phyloP scores from a whole-genome alignment of 2,329 filamentous ascomycete genomes.

The Teratosphaeriaceae sp. region DNA sequence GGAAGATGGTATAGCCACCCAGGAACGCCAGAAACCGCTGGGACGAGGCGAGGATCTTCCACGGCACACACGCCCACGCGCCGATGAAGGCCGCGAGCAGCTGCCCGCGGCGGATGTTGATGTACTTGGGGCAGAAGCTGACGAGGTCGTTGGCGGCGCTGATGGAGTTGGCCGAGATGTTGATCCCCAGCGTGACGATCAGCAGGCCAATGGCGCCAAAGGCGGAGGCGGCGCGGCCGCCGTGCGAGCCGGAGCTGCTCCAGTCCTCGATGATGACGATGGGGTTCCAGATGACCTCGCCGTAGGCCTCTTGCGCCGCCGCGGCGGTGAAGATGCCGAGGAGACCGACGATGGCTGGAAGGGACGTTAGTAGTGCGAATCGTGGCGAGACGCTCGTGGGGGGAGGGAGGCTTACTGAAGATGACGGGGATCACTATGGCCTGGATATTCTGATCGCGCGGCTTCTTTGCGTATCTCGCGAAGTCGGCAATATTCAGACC shows the following conservation, averaged over 20 bases:
- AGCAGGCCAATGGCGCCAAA: conserved; percentile 34
- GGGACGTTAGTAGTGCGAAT: conserved; percentile 26
- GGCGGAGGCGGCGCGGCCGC: conserved; percentile 21
- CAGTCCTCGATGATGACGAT: conserved; percentile 31
- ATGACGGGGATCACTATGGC: conserved; percentile 39
- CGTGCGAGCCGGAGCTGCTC: conserved; percentile 16
- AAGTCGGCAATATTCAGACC: conserved; percentile 2
- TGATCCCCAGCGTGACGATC: conserved; percentile 41
- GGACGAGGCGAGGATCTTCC: conserved; percentile 58
- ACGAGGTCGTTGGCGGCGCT: conserved; percentile 36
- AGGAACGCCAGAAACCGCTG: conserved; percentile 51
- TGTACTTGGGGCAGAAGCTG: conserved; percentile 34
- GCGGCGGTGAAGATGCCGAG: conserved; percentile 54
- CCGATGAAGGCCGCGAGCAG: conserved; percentile 40
- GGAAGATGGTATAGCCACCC: conserved; percentile 58
- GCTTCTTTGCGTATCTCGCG: conserved; percentile 1
- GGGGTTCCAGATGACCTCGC: conserved; percentile 33
- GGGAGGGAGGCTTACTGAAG: conserved; percentile 34
- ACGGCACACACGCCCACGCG: conserved; percentile 42
- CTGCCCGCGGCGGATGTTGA: conserved; percentile 51
- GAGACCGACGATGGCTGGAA: conserved; percentile 35
- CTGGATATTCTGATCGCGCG: conserved; percentile 6
- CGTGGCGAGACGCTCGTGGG: neutral
- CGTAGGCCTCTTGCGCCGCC: conserved; percentile 46
- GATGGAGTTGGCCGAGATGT: conserved; percentile 28